These are phyloP conservation scores for Cryptococcus hybrid DNA, from an alignment of 1,284 basidiomycete species.

Conservation along the genomic window DNA sequence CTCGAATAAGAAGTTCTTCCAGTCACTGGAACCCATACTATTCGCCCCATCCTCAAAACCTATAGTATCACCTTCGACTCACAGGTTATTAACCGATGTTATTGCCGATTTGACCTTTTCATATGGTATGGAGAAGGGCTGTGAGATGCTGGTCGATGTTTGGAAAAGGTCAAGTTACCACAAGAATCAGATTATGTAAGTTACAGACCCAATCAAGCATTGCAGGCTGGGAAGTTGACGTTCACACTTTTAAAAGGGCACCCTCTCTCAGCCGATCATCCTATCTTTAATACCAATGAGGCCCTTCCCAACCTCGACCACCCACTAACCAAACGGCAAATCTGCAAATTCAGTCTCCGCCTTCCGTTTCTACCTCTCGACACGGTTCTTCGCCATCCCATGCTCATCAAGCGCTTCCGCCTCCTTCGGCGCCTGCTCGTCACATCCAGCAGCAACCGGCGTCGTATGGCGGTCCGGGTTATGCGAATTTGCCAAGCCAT, in stretches of 20 bases:
- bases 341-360: conserved; percentile 10
- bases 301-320: conserved; percentile 3
- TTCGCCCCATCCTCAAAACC: conserved; percentile 26
- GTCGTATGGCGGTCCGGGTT: conserved; percentile 21
- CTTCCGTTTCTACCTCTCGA: conserved; percentile 8
- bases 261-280: conserved; percentile 37
- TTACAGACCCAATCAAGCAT: neutral
- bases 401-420: conserved; percentile 1
- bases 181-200: conserved; percentile 45
- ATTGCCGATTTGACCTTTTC: conserved; percentile 40
- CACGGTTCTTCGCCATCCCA: conserved; percentile 14
- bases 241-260: conserved; percentile 20
- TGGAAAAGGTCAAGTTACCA: conserved; percentile 46
- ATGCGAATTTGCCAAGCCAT: conserved; percentile 35
- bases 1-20: conserved; percentile 42
- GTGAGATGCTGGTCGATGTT: conserved; percentile 38
- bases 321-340: conserved; percentile 5
- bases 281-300: conserved; percentile 22
- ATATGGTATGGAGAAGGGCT: conserved; percentile 40
- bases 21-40: conserved; percentile 31
- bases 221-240: neutral
- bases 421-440: conserved; percentile 1
- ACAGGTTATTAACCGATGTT: conserved; percentile 29
- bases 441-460: conserved; percentile 5
- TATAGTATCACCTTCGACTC: conserved; percentile 23